Evolutionary conservation across 495 filamentous ascomycete species (phyloP), one percentile per base, ranked within the genome.

Genomic region (Aspergillus asperescens): DNA sequence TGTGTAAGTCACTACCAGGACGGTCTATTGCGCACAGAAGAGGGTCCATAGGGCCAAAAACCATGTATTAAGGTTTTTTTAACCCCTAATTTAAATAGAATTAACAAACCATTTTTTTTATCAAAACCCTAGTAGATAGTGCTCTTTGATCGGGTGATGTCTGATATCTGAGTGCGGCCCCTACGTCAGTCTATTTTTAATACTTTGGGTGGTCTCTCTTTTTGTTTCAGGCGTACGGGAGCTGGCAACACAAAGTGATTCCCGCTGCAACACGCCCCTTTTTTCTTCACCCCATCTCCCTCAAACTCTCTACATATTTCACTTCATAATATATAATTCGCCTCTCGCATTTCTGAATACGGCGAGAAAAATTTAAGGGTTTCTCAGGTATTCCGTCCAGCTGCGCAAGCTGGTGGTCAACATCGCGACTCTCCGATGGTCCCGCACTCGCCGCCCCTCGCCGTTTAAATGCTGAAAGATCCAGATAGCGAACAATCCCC

Each of bases 371-470:
- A 35, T 12, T 15, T 1, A 24, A 6, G 4, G 13, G 8, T 50
- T 12, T 34, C 10, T 1, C 42, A 44, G 47, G 16, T 23, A 42
- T 45, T 32, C 48, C 47, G 32, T 44, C 56, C 48, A 48, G 51
- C 42, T 55, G 50, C 58, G 50, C 60, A 56, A 56, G 63, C 60
- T 65, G 61, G 61, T 64, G 59, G 59, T 61, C 55, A 56, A 57
- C 10, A 57, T 56, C 60, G 56, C 59, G 46, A 50, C 57, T 24
- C 54, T 50, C 47, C 58, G 57, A 74, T 73, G 71, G 62, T 73
- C 66, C 63, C 63, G 57, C 69, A 62, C 62, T 63, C 61, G 53
- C 63, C 59, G 24, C 56, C 52, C 58, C 46, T 59, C 55, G 53
- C 56, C 54, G 52, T 48, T 52, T 48, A 31, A 64, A 59, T 54